Conservation (phyloP, 164 flowering plant genomes). For the Vitis vinifera region DNA sequence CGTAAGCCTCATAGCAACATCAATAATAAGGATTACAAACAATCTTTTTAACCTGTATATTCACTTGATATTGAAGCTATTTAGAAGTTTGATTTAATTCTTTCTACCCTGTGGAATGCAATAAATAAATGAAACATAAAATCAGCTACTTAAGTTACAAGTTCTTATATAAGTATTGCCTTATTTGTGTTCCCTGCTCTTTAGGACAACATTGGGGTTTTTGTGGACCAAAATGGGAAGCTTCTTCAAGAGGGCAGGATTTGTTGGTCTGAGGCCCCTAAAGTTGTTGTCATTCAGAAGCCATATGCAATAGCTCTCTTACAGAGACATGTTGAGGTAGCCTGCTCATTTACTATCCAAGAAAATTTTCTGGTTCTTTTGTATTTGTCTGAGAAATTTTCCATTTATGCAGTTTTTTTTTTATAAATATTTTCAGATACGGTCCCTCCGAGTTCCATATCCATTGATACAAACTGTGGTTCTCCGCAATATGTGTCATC, state of each 20-base stretch:
- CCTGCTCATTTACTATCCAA: background rate
- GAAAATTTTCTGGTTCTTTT: background rate
- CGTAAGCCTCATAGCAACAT: too few species aligned
- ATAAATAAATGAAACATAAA: too few species aligned
- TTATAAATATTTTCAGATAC: conserved; percentile 53
- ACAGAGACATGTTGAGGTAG: conserved; percentile 93
- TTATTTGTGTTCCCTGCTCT: conserved; percentile 5
- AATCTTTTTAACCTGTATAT: too few species aligned
- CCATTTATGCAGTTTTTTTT: conserved; percentile 10
- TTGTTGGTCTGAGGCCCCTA: conserved; percentile 96
- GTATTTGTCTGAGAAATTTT: background rate
- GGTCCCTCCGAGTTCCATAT: conserved; percentile 90
- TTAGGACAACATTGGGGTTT: conserved; percentile 95
- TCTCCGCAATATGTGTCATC: conserved; percentile 71
- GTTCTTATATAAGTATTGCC: background rate
- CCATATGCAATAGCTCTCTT: conserved; percentile 87
- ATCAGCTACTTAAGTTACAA: too few species aligned
- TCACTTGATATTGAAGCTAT: too few species aligned
- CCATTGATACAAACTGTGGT: conserved; percentile 88
- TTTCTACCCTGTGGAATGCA: too few species aligned
- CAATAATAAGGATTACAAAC: too few species aligned
- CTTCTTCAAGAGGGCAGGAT: conserved; percentile 91
- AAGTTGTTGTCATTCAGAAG: conserved; percentile 67
- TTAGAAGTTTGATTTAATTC: too few species aligned
- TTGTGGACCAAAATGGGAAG: conserved; percentile 96